phyloP scores from a whole-genome alignment of 768 basidiomycete genomes.

The Tephrocybe sp. region DNA sequence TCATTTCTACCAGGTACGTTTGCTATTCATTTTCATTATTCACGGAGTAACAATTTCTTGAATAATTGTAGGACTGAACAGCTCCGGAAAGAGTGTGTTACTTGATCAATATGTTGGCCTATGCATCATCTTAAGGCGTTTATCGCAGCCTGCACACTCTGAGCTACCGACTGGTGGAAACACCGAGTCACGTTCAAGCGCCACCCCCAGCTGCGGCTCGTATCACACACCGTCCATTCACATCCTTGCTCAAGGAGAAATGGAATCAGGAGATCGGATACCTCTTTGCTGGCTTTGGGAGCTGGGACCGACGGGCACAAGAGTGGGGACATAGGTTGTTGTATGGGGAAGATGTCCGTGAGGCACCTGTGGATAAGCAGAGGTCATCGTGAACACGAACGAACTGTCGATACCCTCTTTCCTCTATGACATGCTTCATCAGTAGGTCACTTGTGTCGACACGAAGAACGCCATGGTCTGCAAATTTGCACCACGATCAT shows the following conservation, averaged over 20 bases:
- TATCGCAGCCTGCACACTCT: slow-evolving; percentile 44
- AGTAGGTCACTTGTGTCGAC: no score
- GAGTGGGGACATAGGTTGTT: slow-evolving; percentile 46
- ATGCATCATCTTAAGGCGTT: neutral
- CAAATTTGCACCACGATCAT: no score
- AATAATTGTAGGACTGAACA: slow-evolving; percentile 45
- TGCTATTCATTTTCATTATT: neutral
- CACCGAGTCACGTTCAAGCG: slow-evolving; percentile 44
- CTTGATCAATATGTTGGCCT: neutral
- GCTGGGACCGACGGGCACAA: slow-evolving; percentile 43
- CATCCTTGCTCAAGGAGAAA: slow-evolving; percentile 43
- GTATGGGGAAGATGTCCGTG: slow-evolving; percentile 30
- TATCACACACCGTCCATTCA: slow-evolving; percentile 45
- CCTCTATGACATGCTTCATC: no score
- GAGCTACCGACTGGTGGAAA: slow-evolving; percentile 48
- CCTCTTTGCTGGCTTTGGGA: slow-evolving; percentile 40
- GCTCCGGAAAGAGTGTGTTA: slow-evolving; percentile 52
- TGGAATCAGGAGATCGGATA: slow-evolving; percentile 60
- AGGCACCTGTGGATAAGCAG: neutral
- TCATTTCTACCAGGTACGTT: slow-evolving; percentile 56
- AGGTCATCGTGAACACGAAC: neutral
- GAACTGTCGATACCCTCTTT: no score
- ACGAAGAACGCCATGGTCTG: no score
- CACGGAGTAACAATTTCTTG: no score
- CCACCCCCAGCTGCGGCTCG: slow-evolving; percentile 55